phyloP scores from a whole-genome alignment of 2,329 filamentous ascomycete species.

The Trematosphaeria pertusa region DNA sequence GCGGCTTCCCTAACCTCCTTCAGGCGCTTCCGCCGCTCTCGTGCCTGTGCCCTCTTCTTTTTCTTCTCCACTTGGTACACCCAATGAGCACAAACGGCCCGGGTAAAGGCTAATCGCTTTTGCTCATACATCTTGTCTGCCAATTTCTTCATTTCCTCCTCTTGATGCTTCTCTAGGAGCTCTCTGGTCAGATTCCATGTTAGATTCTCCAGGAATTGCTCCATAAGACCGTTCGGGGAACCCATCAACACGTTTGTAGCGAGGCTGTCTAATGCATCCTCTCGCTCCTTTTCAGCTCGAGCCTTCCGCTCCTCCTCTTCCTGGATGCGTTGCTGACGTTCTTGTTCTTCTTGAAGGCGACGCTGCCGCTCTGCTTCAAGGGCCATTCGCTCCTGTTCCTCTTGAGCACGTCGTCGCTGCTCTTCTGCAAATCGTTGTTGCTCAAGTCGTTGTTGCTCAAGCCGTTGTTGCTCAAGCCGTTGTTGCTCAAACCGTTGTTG shows the following conservation, averaged over 20 bases:
- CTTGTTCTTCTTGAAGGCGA: conserved; percentile 18
- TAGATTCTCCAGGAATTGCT: conserved; percentile 54
- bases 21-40: conserved; percentile 32
- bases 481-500: too few species aligned
- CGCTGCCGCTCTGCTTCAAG: conserved; percentile 25
- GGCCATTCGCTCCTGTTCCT: conserved; percentile 27
- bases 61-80: conserved; percentile 33
- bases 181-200: conserved; percentile 44
- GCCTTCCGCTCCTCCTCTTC: conserved; percentile 25
- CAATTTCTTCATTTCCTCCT: conserved; percentile 21
- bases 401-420: conserved; percentile 20
- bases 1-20: conserved; percentile 28
- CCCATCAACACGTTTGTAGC: conserved; percentile 48
- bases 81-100: conserved; percentile 30
- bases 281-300: conserved; percentile 8
- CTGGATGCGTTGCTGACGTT: conserved; percentile 9
- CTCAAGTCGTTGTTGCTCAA: too few species aligned
- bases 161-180: conserved; percentile 40
- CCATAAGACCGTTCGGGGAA: conserved; percentile 49
- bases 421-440: too few species aligned
- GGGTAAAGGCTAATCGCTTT: conserved; percentile 23
- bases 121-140: conserved; percentile 27
- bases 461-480: too few species aligned
- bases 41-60: conserved; percentile 26
- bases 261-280: conserved; percentile 39